Base-by-base conservation (phyloP, 2,329 filamentous ascomycete species). In the Aureobasidium namibiae region DNA sequence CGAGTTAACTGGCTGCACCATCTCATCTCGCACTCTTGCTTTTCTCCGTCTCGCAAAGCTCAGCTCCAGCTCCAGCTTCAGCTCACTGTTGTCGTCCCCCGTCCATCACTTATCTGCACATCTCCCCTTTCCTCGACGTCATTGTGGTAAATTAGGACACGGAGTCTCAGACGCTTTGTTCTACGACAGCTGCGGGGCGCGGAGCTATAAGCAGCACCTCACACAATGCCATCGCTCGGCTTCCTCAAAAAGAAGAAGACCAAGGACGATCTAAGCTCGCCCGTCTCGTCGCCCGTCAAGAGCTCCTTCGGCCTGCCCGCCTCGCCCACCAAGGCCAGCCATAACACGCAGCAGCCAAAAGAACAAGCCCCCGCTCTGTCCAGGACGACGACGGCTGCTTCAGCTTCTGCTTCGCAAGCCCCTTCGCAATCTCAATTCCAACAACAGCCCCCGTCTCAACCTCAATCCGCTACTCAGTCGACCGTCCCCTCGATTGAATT, bases 221-320 rank as follows among this genome's bases (percentile, higher is more conserved):
- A 50, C 56, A 50, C 69, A 75, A 97, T 99, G 94, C 94, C 92
- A 86, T 89, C 84, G 75, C 84, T 96, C 80, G 90, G 90, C 76
- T 91, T 96, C 73, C 85, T 97, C 73, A 96, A 96, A 84, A 97
- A 96, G 84, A 96, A 95, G 83, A 87, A 91, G 84, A 95, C 91
- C 78, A 95, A 91, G 84, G 91, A 96, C 67, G 81, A 85, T 73
- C 74, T 81, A 72, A 83, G 86, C 72, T 80, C 83, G 72, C 85
- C 89, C 73, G 42, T 45, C 42, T 82, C 81, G 67, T 84, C 85
- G 70, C 80, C 85, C 69, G 80, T 80, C 65, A 87, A 82, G 70
- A 69, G 82, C 83, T 62, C 53, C 42, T 53, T 59, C 31, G 34
- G 24, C 11, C 45, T 31, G 39, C 48, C 39, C n/a, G 29, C 57